Base-by-base conservation (phyloP, 495 filamentous ascomycete species). In the Lichina pygmaea region DNA sequence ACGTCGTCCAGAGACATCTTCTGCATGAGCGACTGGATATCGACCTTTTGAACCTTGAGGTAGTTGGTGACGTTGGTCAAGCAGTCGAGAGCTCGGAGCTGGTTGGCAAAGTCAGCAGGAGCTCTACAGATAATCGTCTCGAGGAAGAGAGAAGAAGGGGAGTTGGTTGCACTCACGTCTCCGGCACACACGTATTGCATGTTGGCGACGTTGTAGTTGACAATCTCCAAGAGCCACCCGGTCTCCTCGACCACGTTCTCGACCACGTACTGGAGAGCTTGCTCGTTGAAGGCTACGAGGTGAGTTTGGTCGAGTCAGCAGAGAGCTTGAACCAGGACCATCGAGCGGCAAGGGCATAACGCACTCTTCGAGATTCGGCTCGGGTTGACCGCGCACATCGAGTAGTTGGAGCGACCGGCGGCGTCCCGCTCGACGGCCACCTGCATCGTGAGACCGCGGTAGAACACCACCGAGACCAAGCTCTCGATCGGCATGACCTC, bases 401-500 rank as follows among this genome's bases (percentile, higher is more conserved):
- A 79, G 66, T 99, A 99, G 65, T 93, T 95, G 44, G 83, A 92
- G 40, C 89, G 80, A 44, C 89, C 89, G 48, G 72, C 63, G 46
- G 73, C 84, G 59, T 99, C 89, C 57, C 89, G 85, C 60, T 95
- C 91, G 52, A 99, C 89, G 37, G 89, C 89, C 43, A 99, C 91
- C 60, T 99, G 89, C 89, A 99, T 99, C 13, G 89, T 99, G 51
- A 99, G 66, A 55, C 89, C 89, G 55, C 89, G 81, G 66, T 99
- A 99, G 68, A 99, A 99, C 46, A 95, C 89, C 24, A 99, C 89
- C 0, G 89, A 93, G 0, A 99, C 89, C 56, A 99, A 71, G 55
- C 77, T 85, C 67, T 99, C 91, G 56, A 99, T 95, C 9, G 91
- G 91, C 78, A 99, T 92, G 59, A 99, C 91, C 53, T 99, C 91